Percentiles rank a stretch among this genome's conserved stretches.
phyloP scores from a whole-genome alignment of 208 protist species.

The Wallacemonas sp. region DNA sequence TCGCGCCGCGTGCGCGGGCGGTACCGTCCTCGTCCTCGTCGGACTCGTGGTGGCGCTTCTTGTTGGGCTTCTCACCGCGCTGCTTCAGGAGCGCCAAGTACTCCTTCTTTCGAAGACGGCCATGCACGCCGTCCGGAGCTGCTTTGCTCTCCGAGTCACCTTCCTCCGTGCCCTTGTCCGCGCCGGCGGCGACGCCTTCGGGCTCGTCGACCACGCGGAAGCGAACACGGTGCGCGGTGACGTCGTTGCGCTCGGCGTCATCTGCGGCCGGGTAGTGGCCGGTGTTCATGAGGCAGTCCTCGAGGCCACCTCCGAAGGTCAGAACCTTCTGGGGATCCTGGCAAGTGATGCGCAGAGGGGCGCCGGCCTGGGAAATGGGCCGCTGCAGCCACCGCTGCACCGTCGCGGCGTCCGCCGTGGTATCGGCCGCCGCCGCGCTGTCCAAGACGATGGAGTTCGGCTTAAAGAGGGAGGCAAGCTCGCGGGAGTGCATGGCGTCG shows the following conservation, averaged over 20 bases:
- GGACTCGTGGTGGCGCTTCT: constrained; percentile 27
- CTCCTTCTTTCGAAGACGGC: constrained; percentile 76
- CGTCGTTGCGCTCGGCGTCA: constrained; percentile 56
- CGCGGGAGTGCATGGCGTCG: constrained; percentile 22
- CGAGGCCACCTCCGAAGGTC: constrained; percentile 68
- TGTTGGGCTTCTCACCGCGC: constrained; percentile 45
- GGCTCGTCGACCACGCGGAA: constrained; percentile 26
- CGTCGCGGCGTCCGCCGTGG: neutral
- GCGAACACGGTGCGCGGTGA: constrained; percentile 52
- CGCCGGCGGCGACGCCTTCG: neutral
- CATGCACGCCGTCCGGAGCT: constrained; percentile 23
- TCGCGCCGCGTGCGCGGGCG: constrained; percentile 28
- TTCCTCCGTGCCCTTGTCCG: neutral
- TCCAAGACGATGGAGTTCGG: constrained; percentile 31
- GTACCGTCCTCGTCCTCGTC: constrained; percentile 39
- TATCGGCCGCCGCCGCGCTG: neutral
- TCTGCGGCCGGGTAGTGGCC: constrained; percentile 78
- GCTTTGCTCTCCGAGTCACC: neutral
- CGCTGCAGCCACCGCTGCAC: constrained; percentile 16
- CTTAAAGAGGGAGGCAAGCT: constrained; percentile 39
- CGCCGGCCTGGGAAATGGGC: constrained; percentile 46
- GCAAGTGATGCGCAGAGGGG: constrained; percentile 59
- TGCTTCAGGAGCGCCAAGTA: constrained; percentile 61
- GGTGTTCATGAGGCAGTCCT: constrained; percentile 87
- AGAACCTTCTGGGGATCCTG: constrained; percentile 49